A percentile compares a stretch with the other conserved stretches of the same genome.
Conservation (phyloP, 2,329 filamentous ascomycete genomes). For the Microcyclosporella mali region DNA sequence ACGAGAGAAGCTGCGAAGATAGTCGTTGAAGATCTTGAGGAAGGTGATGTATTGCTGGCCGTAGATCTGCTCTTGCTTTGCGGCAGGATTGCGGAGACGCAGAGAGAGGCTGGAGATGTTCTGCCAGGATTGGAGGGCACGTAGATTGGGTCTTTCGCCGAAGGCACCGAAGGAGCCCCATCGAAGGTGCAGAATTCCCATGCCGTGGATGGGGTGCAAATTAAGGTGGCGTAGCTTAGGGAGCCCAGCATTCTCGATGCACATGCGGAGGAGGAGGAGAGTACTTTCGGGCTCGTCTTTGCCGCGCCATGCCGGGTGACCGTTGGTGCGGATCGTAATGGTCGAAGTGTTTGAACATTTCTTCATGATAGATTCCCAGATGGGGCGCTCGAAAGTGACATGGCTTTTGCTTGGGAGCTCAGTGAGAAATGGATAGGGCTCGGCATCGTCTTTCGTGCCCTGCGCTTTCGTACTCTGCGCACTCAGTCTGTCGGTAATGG, state of each 20-base stretch:
- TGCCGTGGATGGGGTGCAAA: conserved; percentile 25
- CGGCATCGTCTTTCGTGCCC: not conserved
- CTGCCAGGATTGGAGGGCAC: conserved; percentile 20
- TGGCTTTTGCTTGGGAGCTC: too few species aligned
- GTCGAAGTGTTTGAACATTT: conserved; percentile 13
- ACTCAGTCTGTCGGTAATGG: not conserved
- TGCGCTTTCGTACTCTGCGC: not conserved
- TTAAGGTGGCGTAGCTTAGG: conserved; percentile 18
- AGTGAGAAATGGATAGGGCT: too few species aligned
- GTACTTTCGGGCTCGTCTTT: conserved; percentile 22
- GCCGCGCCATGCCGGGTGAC: conserved; percentile 28
- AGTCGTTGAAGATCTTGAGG: conserved; percentile 27
- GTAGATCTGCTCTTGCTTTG: conserved; percentile 10
- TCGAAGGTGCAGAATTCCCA: conserved; percentile 30
- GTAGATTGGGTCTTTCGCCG: conserved; percentile 3
- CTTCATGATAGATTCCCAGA: conserved; percentile 21
- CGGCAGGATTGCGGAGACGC: conserved; percentile 22
- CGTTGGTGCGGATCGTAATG: conserved; percentile 23
- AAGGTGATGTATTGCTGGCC: conserved; percentile 23
- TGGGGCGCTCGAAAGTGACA: not conserved
- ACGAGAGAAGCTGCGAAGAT: conserved; percentile 26
- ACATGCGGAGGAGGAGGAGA: conserved; percentile 23
- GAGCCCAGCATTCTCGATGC: conserved; percentile 21
- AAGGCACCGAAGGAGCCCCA: conserved; percentile 27
- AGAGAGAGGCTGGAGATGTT: conserved; percentile 25